Conservation (phyloP, 2,329 filamentous ascomycete genomes). For the Teratosphaeria nubilosa region DNA sequence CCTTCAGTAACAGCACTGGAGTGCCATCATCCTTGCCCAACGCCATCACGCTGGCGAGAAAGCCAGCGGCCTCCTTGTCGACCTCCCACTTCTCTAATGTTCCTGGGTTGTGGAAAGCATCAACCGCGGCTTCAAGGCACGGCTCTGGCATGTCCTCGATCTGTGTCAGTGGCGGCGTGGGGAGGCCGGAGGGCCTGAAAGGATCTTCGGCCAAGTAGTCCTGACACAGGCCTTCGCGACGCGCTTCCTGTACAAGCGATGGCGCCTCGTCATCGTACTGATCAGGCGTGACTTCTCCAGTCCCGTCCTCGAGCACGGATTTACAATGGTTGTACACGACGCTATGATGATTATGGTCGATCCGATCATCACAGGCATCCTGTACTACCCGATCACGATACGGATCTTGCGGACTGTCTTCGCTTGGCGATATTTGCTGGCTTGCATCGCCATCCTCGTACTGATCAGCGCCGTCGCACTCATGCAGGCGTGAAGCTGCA, state of each 20-base stretch:
- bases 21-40: slow-evolving; percentile 2
- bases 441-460: not conserved
- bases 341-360: not conserved
- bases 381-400: not conserved
- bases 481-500: not conserved
- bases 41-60: slow-evolving; percentile 13
- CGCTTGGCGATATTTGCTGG: not conserved
- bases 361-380: not conserved
- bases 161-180: not conserved
- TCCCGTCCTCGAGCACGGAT: not conserved
- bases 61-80: slow-evolving; percentile 14
- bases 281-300: not conserved
- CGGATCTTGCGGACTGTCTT: not conserved
- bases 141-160: not conserved
- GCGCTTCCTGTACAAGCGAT: slow-evolving; percentile 1
- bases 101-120: not conserved
- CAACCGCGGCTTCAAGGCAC: not conserved
- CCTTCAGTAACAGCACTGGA: not conserved
- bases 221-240: not conserved
- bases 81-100: slow-evolving; percentile 19
- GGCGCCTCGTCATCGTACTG: not conserved
- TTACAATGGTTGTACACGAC: not conserved
- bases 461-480: not conserved
- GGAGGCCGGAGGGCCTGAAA: not conserved
- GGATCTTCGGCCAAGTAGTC: slow-evolving; percentile 1